These are phyloP conservation scores for Nowakowskiella sp. DNA, from an alignment of 192 early-diverging fungal genomes.

Conservation along the genomic window DNA sequence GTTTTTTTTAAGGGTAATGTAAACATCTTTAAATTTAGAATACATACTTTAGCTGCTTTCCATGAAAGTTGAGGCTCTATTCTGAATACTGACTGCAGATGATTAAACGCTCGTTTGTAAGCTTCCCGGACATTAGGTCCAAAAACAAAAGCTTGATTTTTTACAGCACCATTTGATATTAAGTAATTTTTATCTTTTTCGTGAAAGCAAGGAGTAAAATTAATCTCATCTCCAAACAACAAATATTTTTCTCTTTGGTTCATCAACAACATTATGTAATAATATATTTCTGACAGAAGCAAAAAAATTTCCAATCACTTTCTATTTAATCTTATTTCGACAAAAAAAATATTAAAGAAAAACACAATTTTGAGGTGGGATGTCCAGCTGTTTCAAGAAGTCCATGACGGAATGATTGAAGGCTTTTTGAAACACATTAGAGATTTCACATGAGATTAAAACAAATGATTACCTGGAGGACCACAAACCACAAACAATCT, in stretches of 20 bases:
- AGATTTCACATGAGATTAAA: no score
- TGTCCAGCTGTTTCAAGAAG: no score
- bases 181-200: constrained; percentile 10
- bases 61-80: constrained; percentile 20
- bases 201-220: constrained; percentile 8
- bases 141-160: constrained; percentile 16
- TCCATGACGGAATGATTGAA: no score
- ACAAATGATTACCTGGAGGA: no score
- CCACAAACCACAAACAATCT: no score
- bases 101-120: constrained; percentile 5
- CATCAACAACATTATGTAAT: not conserved
- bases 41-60: constrained; percentile 12
- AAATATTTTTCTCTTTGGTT: constrained; percentile 4
- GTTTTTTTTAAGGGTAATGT: not conserved
- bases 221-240: constrained; percentile 22
- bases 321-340: no score
- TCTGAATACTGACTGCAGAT: constrained; percentile 22
- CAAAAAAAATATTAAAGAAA: no score
- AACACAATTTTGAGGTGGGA: no score
- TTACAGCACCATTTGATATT: constrained; percentile 21
- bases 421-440: no score
- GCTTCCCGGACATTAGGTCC: not conserved
- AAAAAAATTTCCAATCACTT: no score
- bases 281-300: no score
- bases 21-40: not conserved